These are phyloP conservation scores for Flueggea neowawraea DNA, from an alignment of 441 rosid species.

Conservation along the genomic window DNA sequence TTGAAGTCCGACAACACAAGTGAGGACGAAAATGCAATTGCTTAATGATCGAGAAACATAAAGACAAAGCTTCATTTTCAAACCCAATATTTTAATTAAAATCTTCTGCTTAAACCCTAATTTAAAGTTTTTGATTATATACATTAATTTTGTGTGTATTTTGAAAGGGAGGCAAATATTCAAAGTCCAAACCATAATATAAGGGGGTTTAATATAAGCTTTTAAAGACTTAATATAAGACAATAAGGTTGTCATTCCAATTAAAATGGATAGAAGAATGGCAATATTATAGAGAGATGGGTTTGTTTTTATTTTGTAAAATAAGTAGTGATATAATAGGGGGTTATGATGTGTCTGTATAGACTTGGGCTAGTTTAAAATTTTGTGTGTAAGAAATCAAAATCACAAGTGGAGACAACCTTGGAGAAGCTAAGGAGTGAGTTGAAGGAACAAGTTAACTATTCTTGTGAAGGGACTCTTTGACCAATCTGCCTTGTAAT, in stretches of 20 bases:
- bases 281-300: conserved; percentile 18
- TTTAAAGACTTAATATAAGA: conserved; percentile 9
- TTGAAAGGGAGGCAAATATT: conserved; percentile 56
- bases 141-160: conserved; percentile 28
- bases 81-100: conserved; percentile 8
- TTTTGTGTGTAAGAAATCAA: conserved; percentile 8
- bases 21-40: conserved; percentile 38
- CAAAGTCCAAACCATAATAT: conserved; percentile 73
- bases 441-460: conserved; percentile 12
- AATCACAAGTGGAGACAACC: conserved; percentile 36
- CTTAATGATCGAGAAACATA: conserved; percentile 42
- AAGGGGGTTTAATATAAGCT: conserved; percentile 29
- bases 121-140: conserved; percentile 1
- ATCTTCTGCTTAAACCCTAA: background rate
- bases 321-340: background rate
- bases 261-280: conserved; percentile 4
- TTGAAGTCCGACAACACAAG: conserved; percentile 34
- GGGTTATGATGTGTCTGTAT: background rate
- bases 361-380: too few species aligned
- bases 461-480: conserved; percentile 14
- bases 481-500: conserved; percentile 11
- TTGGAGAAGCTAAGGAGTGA: conserved; percentile 18
- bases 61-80: conserved; percentile 34
- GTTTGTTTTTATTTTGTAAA: conserved; percentile 13
- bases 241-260: conserved; percentile 27